Percentiles rank a stretch among this genome's conserved stretches.
phyloP scores from a whole-genome alignment of 2,329 filamentous ascomycete species.

The Colletotrichum sp. region DNA sequence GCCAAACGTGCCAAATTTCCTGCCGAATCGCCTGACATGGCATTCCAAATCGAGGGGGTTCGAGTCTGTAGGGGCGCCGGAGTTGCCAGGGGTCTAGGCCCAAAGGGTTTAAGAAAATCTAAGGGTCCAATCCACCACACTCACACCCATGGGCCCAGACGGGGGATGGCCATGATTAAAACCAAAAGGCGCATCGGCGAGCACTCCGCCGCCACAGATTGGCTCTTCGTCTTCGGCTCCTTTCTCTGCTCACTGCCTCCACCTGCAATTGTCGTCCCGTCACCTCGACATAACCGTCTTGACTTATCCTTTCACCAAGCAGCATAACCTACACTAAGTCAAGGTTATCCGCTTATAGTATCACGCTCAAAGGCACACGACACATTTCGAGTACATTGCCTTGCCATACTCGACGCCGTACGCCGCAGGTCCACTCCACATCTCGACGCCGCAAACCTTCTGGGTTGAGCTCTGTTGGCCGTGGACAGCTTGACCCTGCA shows the following conservation, averaged over 20 bases:
- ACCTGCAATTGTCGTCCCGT: neutral
- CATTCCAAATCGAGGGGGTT: neutral
- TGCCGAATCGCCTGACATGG: neutral
- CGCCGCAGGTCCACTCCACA: neutral
- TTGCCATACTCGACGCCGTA: neutral
- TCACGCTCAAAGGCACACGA: neutral
- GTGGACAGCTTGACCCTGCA: neutral
- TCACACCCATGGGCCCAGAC: neutral
- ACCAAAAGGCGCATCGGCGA: neutral
- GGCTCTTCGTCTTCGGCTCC: neutral
- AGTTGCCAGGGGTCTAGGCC: neutral
- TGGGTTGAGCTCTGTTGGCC: slow-evolving; percentile 1
- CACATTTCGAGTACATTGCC: neutral
- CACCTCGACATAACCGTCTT: neutral
- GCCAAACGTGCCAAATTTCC: neutral
- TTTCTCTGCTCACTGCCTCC: neutral
- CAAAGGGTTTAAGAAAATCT: neutral
- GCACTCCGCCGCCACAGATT: neutral
- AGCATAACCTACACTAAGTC: neutral
- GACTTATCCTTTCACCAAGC: neutral
- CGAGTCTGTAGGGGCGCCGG: neutral
- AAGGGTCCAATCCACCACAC: slow-evolving; percentile 12
- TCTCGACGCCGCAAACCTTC: neutral
- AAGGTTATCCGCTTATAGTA: neutral
- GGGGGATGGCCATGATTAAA: neutral